These are phyloP conservation scores for Phytophthora brassicae DNA, from an alignment of 352 stramenopile species.

Conservation along the genomic window DNA sequence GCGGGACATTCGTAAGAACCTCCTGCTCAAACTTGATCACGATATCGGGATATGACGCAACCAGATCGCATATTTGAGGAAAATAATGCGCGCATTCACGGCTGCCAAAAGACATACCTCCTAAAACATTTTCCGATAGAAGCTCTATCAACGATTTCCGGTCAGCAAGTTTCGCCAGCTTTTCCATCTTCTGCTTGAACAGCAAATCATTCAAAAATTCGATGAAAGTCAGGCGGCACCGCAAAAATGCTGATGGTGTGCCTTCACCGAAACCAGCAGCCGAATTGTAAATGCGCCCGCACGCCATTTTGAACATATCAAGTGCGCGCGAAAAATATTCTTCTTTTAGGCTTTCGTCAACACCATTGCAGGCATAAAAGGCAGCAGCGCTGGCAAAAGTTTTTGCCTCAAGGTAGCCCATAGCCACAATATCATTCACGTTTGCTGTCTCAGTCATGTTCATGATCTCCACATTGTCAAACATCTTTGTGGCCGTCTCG, in stretches of 20 bases:
- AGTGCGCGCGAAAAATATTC: constrained; percentile 62
- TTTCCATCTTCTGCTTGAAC: constrained; percentile 35
- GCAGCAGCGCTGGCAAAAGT: constrained; percentile 62
- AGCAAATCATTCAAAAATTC: constrained; percentile 73
- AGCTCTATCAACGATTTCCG: constrained; percentile 43
- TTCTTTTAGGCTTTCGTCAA: constrained; percentile 45
- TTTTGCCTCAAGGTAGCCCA: constrained; percentile 65
- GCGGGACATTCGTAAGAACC: constrained; percentile 50
- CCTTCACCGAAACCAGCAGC: background rate
- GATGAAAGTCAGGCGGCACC: constrained; percentile 60
- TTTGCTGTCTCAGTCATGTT: constrained; percentile 58
- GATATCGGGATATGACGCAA: constrained; percentile 53
- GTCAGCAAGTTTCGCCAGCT: constrained; percentile 44
- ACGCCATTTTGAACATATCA: constrained; percentile 61
- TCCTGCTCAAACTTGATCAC: constrained; percentile 45
- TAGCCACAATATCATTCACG: constrained; percentile 45
- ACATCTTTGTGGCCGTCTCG: constrained; percentile 75
- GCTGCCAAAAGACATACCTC: constrained; percentile 60
- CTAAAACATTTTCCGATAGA: constrained; percentile 63
- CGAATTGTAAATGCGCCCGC: constrained; percentile 19
- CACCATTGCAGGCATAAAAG: constrained; percentile 56
- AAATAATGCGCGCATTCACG: constrained; percentile 78
- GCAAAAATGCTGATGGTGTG: constrained; percentile 31
- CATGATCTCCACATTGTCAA: constrained; percentile 80
- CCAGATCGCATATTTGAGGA: constrained; percentile 65